Percentiles rank a stretch among this genome's conserved stretches.
Evolutionary conservation across 345 rosid genomes (phyloP).

Genomic region (Arabidopsis arenosa): DNA sequence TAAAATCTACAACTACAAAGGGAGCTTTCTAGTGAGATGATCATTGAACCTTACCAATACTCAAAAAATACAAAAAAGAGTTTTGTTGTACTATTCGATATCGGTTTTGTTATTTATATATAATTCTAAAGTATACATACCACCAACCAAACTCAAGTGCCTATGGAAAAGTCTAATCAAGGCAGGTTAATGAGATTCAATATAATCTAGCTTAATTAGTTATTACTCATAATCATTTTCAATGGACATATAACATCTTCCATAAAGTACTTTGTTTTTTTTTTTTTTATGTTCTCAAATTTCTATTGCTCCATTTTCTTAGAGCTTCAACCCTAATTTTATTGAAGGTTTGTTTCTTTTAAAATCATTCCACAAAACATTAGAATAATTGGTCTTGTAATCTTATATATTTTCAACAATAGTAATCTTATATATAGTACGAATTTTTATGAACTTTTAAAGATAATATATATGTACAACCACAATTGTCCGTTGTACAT

Average conservation of each 20-base stretch:
- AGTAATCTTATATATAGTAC: not conserved
- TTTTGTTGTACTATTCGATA: constrained; percentile 22
- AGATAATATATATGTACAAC: constrained; percentile 8
- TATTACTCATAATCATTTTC: constrained; percentile 15
- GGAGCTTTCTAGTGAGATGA: constrained; percentile 30
- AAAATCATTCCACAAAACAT: too few species aligned
- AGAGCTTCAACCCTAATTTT: too few species aligned
- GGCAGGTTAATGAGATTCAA: constrained; percentile 26
- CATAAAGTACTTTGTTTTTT: too few species aligned
- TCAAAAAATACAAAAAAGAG: constrained; percentile 3
- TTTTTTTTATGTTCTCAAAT: too few species aligned
- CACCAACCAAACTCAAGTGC: constrained; percentile 35
- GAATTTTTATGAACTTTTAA: not conserved
- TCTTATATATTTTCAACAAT: too few species aligned
- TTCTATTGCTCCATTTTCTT: too few species aligned
- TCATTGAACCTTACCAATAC: constrained; percentile 40
- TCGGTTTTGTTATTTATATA: not conserved
- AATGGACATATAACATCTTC: too few species aligned
- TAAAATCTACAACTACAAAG: constrained; percentile 29
- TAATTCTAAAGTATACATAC: constrained; percentile 18
- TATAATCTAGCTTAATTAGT: constrained; percentile 25
- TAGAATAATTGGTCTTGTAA: too few species aligned
- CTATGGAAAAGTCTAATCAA: constrained; percentile 25
- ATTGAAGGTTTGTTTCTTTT: too few species aligned
- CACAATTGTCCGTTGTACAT: constrained; percentile 18